Evolutionary conservation across 257 asterid genomes (phyloP).

Genomic region (Solanum bukasovii): DNA sequence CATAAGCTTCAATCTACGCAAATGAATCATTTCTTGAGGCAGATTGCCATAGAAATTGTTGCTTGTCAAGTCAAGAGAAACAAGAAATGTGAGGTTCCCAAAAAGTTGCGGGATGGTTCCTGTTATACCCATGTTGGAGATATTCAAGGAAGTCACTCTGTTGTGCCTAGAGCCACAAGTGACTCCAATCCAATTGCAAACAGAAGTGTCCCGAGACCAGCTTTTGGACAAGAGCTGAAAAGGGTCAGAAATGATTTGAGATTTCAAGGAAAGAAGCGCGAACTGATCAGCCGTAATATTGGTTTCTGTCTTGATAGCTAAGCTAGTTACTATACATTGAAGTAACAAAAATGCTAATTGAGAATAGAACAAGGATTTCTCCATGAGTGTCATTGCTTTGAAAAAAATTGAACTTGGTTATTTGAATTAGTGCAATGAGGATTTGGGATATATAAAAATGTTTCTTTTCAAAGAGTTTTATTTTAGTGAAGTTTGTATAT

Average conservation of each 20-base stretch:
- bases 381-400: background rate
- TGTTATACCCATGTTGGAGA: background rate
- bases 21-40: background rate
- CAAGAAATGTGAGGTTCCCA: conserved; percentile 2
- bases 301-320: background rate
- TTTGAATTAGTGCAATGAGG: background rate
- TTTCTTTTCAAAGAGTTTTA: background rate
- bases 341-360: background rate
- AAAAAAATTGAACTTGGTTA: background rate
- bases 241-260: background rate
- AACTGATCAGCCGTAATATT: conserved; percentile 4
- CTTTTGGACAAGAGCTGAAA: background rate
- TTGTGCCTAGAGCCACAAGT: background rate
- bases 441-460: background rate
- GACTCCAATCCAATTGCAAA: conserved; percentile 12
- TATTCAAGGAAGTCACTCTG: background rate
- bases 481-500: background rate
- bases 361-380: background rate
- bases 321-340: background rate
- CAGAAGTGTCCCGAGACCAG: conserved; percentile 2
- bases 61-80: background rate
- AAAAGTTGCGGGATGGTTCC: background rate
- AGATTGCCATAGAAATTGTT: background rate
- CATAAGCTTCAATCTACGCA: background rate
- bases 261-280: background rate